phyloP scores from a whole-genome alignment of 345 rosid species.

The Salix caprea region DNA sequence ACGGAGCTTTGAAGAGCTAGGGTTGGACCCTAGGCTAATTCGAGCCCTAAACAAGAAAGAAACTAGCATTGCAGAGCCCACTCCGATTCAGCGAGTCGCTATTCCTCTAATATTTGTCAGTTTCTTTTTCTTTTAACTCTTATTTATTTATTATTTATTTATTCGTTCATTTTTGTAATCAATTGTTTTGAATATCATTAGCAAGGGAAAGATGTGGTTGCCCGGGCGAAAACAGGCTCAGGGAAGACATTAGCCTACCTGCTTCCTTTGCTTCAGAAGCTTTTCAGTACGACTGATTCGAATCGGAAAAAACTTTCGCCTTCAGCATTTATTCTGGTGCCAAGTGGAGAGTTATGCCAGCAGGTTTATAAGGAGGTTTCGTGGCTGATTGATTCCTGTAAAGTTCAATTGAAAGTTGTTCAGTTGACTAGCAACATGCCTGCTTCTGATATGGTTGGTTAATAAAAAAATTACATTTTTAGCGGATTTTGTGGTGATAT shows the following conservation, averaged over 20 bases:
- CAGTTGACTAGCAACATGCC: constrained; percentile 71
- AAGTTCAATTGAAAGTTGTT: constrained; percentile 67
- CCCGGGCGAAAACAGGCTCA: constrained; percentile 80
- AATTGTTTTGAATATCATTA: constrained; percentile 5
- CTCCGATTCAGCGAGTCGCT: constrained; percentile 65
- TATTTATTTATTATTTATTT: not conserved
- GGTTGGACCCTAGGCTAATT: constrained; percentile 72
- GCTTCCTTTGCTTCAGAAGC: constrained; percentile 81
- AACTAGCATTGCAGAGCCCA: constrained; percentile 48
- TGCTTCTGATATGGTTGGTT: constrained; percentile 67
- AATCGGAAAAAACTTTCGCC: constrained; percentile 62
- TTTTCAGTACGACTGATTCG: constrained; percentile 40
- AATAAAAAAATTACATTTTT: no score
- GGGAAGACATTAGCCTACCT: constrained; percentile 89
- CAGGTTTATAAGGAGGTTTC: constrained; percentile 71
- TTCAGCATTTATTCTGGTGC: constrained; percentile 70
- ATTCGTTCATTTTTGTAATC: not conserved
- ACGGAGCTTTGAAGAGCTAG: constrained; percentile 62
- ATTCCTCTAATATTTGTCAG: constrained; percentile 69
- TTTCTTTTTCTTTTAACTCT: not conserved
- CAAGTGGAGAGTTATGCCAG: constrained; percentile 74
- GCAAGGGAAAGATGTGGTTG: constrained; percentile 95
- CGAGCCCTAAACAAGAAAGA: constrained; percentile 71
- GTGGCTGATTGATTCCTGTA: constrained; percentile 66
- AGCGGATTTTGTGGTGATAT: not conserved